Evolutionary conservation across 1,284 basidiomycete species (phyloP).

Genomic region (Ganoderma leucocontextum): DNA sequence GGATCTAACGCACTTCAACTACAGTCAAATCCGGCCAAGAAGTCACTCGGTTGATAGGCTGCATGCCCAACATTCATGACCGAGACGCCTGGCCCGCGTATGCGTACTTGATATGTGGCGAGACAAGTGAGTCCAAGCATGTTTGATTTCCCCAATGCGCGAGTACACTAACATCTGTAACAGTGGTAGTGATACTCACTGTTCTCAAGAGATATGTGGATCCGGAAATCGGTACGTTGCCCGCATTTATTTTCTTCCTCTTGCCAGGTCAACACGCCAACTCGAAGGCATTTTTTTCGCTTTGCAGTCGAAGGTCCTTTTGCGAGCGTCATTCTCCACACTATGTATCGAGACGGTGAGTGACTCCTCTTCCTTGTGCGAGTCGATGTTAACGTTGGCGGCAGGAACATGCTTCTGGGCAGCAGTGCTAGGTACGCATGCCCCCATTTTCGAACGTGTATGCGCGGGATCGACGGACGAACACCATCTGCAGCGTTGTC

Average conservation of each 20-base stretch:
- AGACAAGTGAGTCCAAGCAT: not conserved
- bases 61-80: constrained; percentile 6
- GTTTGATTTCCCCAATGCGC: not conserved
- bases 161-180: not conserved
- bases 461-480: not conserved
- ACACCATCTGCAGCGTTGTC: not conserved
- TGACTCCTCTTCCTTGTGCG: not conserved
- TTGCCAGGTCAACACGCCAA: not conserved
- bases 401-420: constrained; percentile 11
- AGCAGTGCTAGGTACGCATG: not conserved
- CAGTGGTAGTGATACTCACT: not conserved
- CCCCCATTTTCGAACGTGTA: not conserved
- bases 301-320: not conserved
- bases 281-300: not conserved
- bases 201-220: constrained; percentile 6
- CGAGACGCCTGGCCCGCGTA: constrained; percentile 7
- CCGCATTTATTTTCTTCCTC: not conserved
- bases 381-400: not conserved
- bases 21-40: not conserved
- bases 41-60: not conserved
- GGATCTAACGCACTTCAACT: not conserved
- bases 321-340: not conserved
- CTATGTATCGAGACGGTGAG: constrained; percentile 10
- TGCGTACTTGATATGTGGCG: not conserved
- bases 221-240: not conserved